Percentiles rank a stretch among this genome's conserved stretches.
phyloP scores from a whole-genome alignment of 2,329 filamentous ascomycete genomes.

The Penicillium oxalicum region DNA sequence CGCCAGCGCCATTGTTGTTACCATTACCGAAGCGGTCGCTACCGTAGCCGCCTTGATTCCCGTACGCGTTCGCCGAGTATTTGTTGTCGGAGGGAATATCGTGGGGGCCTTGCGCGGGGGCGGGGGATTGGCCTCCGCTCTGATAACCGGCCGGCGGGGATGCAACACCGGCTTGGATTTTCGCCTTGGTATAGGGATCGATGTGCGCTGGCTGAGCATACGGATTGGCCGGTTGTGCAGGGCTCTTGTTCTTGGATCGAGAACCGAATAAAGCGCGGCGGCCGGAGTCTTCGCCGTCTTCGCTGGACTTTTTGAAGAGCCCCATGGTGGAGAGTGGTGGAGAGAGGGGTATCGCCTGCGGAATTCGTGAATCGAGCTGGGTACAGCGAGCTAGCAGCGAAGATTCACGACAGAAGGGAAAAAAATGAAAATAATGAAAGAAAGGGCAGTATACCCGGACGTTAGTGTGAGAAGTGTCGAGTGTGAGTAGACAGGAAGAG shows the following conservation, averaged over 20 bases:
- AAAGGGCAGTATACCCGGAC: slow-evolving; percentile 2
- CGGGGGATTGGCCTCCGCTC: slow-evolving; percentile 16
- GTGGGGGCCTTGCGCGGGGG: slow-evolving; percentile 24
- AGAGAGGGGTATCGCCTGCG: too few species aligned
- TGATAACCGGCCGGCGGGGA: slow-evolving; percentile 32
- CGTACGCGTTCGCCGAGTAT: slow-evolving; percentile 36
- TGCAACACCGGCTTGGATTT: slow-evolving; percentile 39
- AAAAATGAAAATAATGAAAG: not conserved
- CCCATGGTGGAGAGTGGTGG: slow-evolving; percentile 22
- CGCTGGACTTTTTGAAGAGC: slow-evolving; percentile 50
- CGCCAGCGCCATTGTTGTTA: slow-evolving; percentile 25
- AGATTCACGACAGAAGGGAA: not conserved
- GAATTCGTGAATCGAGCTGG: too few species aligned
- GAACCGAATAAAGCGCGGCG: slow-evolving; percentile 56
- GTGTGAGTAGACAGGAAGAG: not conserved
- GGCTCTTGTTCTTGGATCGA: slow-evolving; percentile 50
- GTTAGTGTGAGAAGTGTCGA: not conserved
- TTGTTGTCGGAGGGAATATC: slow-evolving; percentile 31
- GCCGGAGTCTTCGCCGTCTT: slow-evolving; percentile 47
- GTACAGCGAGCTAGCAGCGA: too few species aligned
- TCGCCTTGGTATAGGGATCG: slow-evolving; percentile 51
- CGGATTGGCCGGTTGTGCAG: slow-evolving; percentile 49
- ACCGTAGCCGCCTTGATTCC: slow-evolving; percentile 46
- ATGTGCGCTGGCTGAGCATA: slow-evolving; percentile 50
- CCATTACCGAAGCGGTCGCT: slow-evolving; percentile 48